These are phyloP conservation scores for Drechmeria coniospora DNA, from an alignment of 2,329 filamentous ascomycete species.

Conservation along the genomic window DNA sequence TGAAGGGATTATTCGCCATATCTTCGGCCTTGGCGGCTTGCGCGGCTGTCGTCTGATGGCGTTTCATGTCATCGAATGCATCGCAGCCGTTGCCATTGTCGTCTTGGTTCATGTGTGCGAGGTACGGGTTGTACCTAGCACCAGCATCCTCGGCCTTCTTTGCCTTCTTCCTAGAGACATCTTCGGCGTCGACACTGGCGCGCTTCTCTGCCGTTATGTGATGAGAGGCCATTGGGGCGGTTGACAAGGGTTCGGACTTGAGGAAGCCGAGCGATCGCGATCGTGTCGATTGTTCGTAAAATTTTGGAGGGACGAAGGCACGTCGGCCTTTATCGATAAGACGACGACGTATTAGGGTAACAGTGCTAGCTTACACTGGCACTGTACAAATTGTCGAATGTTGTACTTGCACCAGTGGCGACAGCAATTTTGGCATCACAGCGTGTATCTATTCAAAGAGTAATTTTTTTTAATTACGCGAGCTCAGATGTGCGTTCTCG, in stretches of 20 bases:
- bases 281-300: conserved; percentile 7
- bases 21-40: conserved; percentile 65
- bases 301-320: conserved; percentile 10
- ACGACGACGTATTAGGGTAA: not conserved
- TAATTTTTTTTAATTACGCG: too few species aligned
- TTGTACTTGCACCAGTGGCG: too few species aligned
- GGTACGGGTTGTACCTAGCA: conserved; percentile 59
- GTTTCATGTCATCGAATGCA: conserved; percentile 48
- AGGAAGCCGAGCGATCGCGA: too few species aligned
- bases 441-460: too few species aligned
- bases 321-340: conserved; percentile 19
- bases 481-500: too few species aligned
- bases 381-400: too few species aligned
- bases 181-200: conserved; percentile 27
- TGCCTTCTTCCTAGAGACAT: conserved; percentile 26
- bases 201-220: conserved; percentile 25
- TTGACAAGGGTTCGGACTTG: too few species aligned
- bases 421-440: too few species aligned
- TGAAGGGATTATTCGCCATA: conserved; percentile 75
- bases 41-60: conserved; percentile 65
- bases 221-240: conserved; percentile 4
- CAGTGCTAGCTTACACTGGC: conserved; percentile 5
- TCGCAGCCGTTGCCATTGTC: conserved; percentile 23
- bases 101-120: conserved; percentile 70
- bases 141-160: conserved; percentile 20